Evolutionary conservation across 306 rosid genomes (phyloP).

Genomic region (Ormosia semicastrata): DNA sequence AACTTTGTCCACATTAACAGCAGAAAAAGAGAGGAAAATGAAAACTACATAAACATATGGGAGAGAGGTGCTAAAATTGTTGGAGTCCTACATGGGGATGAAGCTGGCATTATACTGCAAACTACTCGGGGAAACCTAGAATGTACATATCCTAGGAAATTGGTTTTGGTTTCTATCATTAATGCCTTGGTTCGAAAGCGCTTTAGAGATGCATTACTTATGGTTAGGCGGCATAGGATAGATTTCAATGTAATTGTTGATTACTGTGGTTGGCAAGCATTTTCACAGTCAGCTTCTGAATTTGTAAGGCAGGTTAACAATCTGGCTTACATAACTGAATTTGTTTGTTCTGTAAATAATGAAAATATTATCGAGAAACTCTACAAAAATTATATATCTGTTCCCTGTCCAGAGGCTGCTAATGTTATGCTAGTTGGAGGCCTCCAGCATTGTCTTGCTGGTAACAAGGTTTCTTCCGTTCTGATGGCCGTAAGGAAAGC

Average conservation of each 20-base stretch:
- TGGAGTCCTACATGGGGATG: slow-evolving; percentile 89
- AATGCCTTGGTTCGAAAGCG: slow-evolving; percentile 80
- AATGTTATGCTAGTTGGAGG: slow-evolving; percentile 40
- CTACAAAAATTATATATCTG: slow-evolving; percentile 54
- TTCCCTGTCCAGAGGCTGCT: slow-evolving; percentile 41
- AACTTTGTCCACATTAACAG: slow-evolving; percentile 47
- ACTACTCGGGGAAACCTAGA: slow-evolving; percentile 89
- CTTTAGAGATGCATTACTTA: slow-evolving; percentile 79
- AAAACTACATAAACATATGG: slow-evolving; percentile 72
- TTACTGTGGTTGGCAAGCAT: slow-evolving; percentile 72
- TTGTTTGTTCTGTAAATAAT: slow-evolving; percentile 87
- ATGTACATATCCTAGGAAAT: slow-evolving; percentile 84
- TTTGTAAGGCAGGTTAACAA: slow-evolving; percentile 84
- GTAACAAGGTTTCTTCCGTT: slow-evolving; percentile 73
- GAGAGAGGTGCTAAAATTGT: slow-evolving; percentile 90
- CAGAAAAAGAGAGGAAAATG: slow-evolving; percentile 51
- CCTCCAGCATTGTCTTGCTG: slow-evolving; percentile 37
- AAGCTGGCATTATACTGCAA: slow-evolving; percentile 78
- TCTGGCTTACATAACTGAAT: slow-evolving; percentile 86
- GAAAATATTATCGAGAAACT: slow-evolving; percentile 65
- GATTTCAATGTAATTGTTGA: slow-evolving; percentile 89
- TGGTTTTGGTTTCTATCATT: slow-evolving; percentile 76
- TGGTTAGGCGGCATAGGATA: slow-evolving; percentile 96
- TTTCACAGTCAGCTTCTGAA: slow-evolving; percentile 76
- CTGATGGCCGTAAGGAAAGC: slow-evolving; percentile 78